Evolutionary conservation across 305 asterid species (phyloP), one percentile per base, ranked within the genome.

Genomic region (Rubia tinctorum): DNA sequence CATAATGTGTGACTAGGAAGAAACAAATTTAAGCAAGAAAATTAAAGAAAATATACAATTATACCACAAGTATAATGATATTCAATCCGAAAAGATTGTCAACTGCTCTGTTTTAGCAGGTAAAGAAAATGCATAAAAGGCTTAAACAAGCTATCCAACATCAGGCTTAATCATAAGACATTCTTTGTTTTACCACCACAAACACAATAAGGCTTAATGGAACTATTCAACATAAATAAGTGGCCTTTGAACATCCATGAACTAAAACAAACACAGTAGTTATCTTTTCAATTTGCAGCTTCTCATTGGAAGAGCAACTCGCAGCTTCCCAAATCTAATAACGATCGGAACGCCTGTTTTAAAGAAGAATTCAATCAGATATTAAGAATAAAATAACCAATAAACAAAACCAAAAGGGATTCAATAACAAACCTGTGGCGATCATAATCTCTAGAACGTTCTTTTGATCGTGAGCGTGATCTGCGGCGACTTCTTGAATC

Each of bases 381-480:
- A n/a, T 20, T 39, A 4, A 49, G n/a, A 30, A 45, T 3, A 5
- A 20, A 13, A 18, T 30, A 12, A 15, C 10, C 18, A 62, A 40
- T 6, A 37, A 42, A 23, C 27, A 8, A 8, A 60, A 10, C 40
- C 8, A 25, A 27, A 22, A 27, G 55, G 72, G 60, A 15, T 42
- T 23, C 39, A 55, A 43, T 30, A 22, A 56, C 5, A 47, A 72
- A 92, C 98, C 96, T 92, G 87, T 81, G 87, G 77, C 97, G 94
- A 77, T 88, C 96, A 73, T 89, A 86, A 77, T 90, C 96, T 72
- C 96, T 87, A 40, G 92, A 83, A 56, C 89, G 96, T 66, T 88
- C 97, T 75, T 37, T 84, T 10, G 96, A 91, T 13, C 96, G 83
- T 23, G 97, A 91, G 53, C 97, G 92, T 34, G 97, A 91, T 76